phyloP scores from a whole-genome alignment of 129 eudicot species.

The Arctium minus region DNA sequence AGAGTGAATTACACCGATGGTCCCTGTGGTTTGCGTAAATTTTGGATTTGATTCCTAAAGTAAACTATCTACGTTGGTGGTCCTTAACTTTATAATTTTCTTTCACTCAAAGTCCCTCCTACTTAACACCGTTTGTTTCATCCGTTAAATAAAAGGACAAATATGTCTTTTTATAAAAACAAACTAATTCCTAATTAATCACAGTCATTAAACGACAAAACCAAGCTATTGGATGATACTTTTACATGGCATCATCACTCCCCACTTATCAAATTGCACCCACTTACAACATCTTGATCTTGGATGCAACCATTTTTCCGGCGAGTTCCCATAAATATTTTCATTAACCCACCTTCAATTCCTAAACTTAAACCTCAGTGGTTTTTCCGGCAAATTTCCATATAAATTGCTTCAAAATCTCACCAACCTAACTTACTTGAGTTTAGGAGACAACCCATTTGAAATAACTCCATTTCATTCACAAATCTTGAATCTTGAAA shows the following conservation, averaged over 20 bases:
- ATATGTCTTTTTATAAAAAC: too few relatives aligned
- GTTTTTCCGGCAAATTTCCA: slow-evolving; percentile 53
- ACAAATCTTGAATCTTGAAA: slow-evolving; percentile 43
- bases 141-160: too few relatives aligned
- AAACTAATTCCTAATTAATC: too few relatives aligned
- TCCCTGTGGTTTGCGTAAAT: too few relatives aligned
- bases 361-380: slow-evolving; percentile 31
- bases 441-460: slow-evolving; percentile 58
- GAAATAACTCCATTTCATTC: slow-evolving; percentile 45
- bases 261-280: slow-evolving; percentile 40
- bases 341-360: slow-evolving; percentile 39
- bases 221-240: too few relatives aligned
- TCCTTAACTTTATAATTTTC: too few relatives aligned
- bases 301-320: slow-evolving; percentile 37
- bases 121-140: too few relatives aligned
- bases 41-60: too few relatives aligned
- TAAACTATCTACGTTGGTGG: too few relatives aligned
- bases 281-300: slow-evolving; percentile 49
- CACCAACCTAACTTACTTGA: slow-evolving; percentile 30
- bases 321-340: slow-evolving; percentile 40
- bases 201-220: slow-evolving; percentile 3
- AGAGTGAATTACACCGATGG: too few relatives aligned
- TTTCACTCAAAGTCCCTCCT: too few relatives aligned
- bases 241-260: slow-evolving; percentile 39
- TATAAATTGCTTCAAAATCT: slow-evolving; percentile 51